A percentile compares a stretch with the other conserved stretches of the same genome.
Evolutionary conservation across 345 rosid species (phyloP).

Genomic region (Geranium brycei): DNA sequence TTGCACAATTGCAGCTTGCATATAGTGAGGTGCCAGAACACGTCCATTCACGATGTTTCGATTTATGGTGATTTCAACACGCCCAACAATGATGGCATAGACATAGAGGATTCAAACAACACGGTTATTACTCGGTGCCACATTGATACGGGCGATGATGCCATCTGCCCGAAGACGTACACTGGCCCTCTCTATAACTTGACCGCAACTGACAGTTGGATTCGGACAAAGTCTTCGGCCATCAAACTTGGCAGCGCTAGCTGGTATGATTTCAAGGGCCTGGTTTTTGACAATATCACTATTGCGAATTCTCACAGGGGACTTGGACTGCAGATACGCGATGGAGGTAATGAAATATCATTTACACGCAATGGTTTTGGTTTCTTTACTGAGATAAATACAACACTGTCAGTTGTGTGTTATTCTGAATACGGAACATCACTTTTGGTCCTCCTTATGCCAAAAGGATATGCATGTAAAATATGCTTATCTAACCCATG

Average conservation of each 20-base stretch:
- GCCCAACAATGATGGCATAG: constrained; percentile 89
- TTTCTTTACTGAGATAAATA: not conserved
- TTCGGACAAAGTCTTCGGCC: constrained; percentile 80
- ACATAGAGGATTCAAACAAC: constrained; percentile 74
- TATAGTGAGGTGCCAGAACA: constrained; percentile 54
- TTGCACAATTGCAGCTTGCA: constrained; percentile 53
- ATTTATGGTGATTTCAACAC: constrained; percentile 76
- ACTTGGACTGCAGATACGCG: constrained; percentile 72
- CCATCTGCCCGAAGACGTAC: constrained; percentile 80
- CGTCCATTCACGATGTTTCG: constrained; percentile 52
- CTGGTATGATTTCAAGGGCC: constrained; percentile 55
- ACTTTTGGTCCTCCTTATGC: too few species aligned
- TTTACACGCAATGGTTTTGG: not conserved
- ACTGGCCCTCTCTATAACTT: constrained; percentile 56
- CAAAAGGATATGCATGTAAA: too few species aligned
- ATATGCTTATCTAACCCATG: too few species aligned
- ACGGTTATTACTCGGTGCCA: constrained; percentile 57
- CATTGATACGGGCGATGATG: constrained; percentile 87
- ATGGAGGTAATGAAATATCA: constrained; percentile 54
- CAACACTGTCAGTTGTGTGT: too few species aligned
- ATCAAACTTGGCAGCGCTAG: constrained; percentile 94
- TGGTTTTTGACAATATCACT: constrained; percentile 69
- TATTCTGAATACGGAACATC: too few species aligned
- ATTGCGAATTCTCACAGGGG: constrained; percentile 84
- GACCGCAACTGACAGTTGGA: constrained; percentile 74